These are phyloP conservation scores for Plasmodium vivax DNA, from an alignment of 169 alveolate genomes.

Conservation along the genomic window DNA sequence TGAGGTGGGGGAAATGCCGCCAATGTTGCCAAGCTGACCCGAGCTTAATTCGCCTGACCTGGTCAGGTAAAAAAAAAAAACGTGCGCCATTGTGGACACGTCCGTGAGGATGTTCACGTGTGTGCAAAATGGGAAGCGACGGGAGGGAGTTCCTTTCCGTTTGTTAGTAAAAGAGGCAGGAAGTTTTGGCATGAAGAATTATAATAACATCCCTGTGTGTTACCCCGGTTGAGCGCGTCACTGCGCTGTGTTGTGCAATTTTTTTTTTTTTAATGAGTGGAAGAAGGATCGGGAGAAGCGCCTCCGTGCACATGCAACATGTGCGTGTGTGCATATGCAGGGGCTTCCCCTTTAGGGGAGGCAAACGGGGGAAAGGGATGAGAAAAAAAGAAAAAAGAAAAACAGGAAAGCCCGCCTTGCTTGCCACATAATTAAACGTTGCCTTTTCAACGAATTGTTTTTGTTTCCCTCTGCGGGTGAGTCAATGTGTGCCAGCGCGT, in stretches of 20 bases:
- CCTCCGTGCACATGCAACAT: background rate
- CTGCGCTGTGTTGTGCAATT: background rate
- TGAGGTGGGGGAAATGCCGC: background rate
- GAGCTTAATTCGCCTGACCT: background rate
- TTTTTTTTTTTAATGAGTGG: constrained; percentile 2
- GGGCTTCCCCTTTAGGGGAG: background rate
- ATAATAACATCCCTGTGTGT: background rate
- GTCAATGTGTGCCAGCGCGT: background rate
- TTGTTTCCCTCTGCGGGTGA: background rate
- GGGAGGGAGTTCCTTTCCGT: background rate
- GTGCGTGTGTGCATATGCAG: background rate
- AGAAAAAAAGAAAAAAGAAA: background rate
- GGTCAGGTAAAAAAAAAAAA: background rate
- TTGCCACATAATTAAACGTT: background rate
- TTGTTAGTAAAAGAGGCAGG: background rate
- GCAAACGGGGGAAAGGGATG: background rate
- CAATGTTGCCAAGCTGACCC: background rate
- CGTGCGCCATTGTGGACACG: background rate
- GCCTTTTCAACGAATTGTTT: background rate
- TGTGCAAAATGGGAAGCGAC: background rate
- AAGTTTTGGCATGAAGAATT: background rate
- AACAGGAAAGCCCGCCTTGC: background rate
- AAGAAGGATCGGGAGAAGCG: background rate
- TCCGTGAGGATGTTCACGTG: background rate
- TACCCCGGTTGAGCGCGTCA: background rate